Percentiles rank a stretch among this genome's conserved stretches.
Evolutionary conservation across 345 rosid species (phyloP).

Genomic region (Eutrema japonicum): DNA sequence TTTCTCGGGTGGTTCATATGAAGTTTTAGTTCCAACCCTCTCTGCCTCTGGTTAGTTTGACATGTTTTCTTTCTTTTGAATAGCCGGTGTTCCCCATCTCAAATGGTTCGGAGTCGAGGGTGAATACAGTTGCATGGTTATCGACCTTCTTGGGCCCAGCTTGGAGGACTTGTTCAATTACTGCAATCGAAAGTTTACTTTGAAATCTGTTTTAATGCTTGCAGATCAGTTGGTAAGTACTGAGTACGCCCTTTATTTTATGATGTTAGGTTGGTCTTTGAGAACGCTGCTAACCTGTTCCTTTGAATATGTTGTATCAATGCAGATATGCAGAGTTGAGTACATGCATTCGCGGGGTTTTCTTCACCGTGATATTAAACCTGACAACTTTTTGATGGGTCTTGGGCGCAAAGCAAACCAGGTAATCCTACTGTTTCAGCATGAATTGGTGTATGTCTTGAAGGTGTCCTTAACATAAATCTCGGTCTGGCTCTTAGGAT

Average conservation of each 20-base stretch:
- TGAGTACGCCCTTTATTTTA: not conserved
- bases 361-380: conserved; percentile 98
- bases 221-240: conserved; percentile 86
- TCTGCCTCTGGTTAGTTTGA: not conserved
- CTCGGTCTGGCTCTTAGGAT: not conserved
- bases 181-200: conserved; percentile 73
- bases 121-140: conserved; percentile 85
- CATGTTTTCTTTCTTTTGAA: conserved; percentile 10
- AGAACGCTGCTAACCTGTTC: conserved; percentile 4
- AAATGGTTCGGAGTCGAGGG: conserved; percentile 93
- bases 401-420: conserved; percentile 92
- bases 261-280: conserved; percentile 20
- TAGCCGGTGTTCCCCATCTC: conserved; percentile 90
- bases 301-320: conserved; percentile 13
- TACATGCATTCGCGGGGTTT: conserved; percentile 93
- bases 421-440: conserved; percentile 49
- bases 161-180: conserved; percentile 90
- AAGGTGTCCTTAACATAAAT: not conserved
- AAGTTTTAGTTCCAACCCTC: not conserved
- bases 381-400: conserved; percentile 98
- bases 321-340: conserved; percentile 87
- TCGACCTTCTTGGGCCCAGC: conserved; percentile 94
- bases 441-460: conserved; percentile 13
- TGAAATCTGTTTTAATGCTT: conserved; percentile 90
- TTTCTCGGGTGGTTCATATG: conserved; percentile 10